Percentiles rank a stretch among this genome's conserved stretches.
Evolutionary conservation across 352 stramenopile species (phyloP).

Genomic region (Phytophthora pinifolia): DNA sequence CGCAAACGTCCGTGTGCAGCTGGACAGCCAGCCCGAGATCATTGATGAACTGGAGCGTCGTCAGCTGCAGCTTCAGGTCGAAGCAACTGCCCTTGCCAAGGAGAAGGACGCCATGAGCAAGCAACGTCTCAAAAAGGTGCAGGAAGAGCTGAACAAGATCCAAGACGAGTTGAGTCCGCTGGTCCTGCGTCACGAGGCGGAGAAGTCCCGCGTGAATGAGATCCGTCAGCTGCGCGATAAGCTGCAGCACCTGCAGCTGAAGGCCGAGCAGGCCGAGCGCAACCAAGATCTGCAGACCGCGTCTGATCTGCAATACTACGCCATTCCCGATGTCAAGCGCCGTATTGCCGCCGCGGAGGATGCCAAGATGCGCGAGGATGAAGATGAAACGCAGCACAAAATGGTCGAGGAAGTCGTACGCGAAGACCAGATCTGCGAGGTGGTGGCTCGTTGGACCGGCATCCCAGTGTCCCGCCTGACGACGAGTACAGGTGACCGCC

Average conservation of each 20-base stretch:
- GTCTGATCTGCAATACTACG: constrained; percentile 96
- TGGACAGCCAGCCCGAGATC: constrained; percentile 95
- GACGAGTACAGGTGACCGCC: constrained; percentile 68
- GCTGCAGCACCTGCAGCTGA: constrained; percentile 90
- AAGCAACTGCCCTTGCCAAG: constrained; percentile 91
- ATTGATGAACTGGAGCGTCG: constrained; percentile 96
- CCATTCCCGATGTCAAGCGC: constrained; percentile 92
- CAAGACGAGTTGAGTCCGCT: constrained; percentile 91
- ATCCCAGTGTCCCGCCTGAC: constrained; percentile 89
- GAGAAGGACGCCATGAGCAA: constrained; percentile 95
- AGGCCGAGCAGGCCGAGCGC: constrained; percentile 94
- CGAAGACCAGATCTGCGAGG: constrained; percentile 88
- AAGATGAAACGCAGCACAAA: constrained; percentile 55
- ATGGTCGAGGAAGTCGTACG: constrained; percentile 88
- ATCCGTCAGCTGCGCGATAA: constrained; percentile 94
- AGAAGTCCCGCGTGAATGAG: constrained; percentile 93
- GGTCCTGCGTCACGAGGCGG: constrained; percentile 89
- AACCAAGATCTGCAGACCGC: constrained; percentile 95
- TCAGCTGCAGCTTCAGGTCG: constrained; percentile 95
- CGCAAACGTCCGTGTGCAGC: constrained; percentile 89
- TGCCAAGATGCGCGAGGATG: constrained; percentile 65
- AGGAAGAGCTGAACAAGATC: constrained; percentile 91
- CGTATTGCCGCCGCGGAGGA: constrained; percentile 81
- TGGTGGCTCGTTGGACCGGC: constrained; percentile 90
- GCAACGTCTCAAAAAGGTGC: constrained; percentile 88